These are phyloP conservation scores for Porphyridium purpureum DNA, from an alignment of 23 red algal genomes.

Conservation along the genomic window DNA sequence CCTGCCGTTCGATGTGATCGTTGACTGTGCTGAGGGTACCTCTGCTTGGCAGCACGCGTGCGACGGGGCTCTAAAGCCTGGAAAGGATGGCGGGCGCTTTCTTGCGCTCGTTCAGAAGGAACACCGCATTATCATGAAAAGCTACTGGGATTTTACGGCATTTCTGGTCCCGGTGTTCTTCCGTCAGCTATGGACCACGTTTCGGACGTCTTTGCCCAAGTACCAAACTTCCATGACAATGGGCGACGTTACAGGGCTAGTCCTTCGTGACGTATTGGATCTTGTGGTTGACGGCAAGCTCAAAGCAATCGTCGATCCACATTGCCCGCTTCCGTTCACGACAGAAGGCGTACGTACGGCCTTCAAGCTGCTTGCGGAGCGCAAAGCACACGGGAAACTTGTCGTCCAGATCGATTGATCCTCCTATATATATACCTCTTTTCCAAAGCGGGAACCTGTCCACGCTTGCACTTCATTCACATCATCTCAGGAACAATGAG, in stretches of 20 bases:
- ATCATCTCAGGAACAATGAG: too few relatives aligned
- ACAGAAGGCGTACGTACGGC: constrained; percentile 28
- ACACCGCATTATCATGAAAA: constrained; percentile 23
- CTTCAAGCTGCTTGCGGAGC: constrained; percentile 13
- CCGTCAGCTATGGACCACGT: constrained; percentile 5
- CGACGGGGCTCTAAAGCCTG: constrained; percentile 6
- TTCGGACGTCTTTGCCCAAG: constrained; percentile 1
- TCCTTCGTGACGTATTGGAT: constrained; percentile 4
- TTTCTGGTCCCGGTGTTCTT: constrained; percentile 19
- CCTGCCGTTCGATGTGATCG: constrained; percentile 36
- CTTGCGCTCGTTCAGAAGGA: constrained; percentile 32
- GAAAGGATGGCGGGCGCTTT: constrained; percentile 31
- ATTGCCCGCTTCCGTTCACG: constrained; percentile 17
- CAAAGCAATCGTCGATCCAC: constrained; percentile 20
- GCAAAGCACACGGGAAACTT: neutral
- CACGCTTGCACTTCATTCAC: too few relatives aligned
- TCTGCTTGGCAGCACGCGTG: constrained; percentile 16
- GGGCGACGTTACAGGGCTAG: constrained; percentile 9
- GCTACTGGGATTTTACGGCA: constrained; percentile 5
- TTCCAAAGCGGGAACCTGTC: too few relatives aligned
- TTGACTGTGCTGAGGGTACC: constrained; percentile 44
- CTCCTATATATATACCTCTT: too few relatives aligned
- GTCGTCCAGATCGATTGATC: neutral
- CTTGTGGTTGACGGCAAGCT: constrained; percentile 22
- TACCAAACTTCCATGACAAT: constrained; percentile 43